Evolutionary conservation across 768 basidiomycete genomes (phyloP).

Genomic region (Serendipita sp.): DNA sequence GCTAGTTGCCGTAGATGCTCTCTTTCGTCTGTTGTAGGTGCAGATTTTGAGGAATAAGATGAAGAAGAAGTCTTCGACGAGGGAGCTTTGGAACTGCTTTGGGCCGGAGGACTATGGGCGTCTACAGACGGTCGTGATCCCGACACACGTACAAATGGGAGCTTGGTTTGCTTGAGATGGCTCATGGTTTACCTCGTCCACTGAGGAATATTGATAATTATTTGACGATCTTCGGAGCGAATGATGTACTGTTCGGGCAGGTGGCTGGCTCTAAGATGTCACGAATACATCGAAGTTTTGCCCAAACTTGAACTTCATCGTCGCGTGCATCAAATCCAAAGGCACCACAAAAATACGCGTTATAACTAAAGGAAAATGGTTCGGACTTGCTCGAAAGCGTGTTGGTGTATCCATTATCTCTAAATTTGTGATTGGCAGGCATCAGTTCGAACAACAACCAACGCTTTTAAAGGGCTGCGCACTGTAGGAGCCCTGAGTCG

Average conservation of each 20-base stretch:
- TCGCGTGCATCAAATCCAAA: too few relatives aligned
- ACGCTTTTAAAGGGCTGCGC: not conserved
- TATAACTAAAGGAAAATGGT: not conserved
- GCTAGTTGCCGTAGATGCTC: not conserved
- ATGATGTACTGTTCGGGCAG: too few relatives aligned
- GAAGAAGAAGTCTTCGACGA: conserved; percentile 1
- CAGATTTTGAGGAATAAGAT: not conserved
- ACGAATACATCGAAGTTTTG: too few relatives aligned
- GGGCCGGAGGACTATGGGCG: not conserved
- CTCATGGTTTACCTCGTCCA: not conserved
- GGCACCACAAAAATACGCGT: too few relatives aligned
- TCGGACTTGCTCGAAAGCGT: not conserved
- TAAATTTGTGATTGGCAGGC: not conserved
- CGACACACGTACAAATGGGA: not conserved
- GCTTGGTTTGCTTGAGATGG: not conserved
- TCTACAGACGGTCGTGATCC: not conserved
- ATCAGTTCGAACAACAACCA: not conserved
- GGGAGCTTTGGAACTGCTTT: not conserved
- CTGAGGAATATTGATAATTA: too few relatives aligned
- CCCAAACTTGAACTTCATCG: too few relatives aligned
- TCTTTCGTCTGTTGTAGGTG: not conserved
- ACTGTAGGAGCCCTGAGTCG: not conserved
- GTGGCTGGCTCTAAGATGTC: not conserved
- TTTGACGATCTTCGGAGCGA: too few relatives aligned
- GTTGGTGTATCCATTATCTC: not conserved